phyloP scores from a whole-genome alignment of 1,139 yeast species.

The Meyerozyma smithsonii region DNA sequence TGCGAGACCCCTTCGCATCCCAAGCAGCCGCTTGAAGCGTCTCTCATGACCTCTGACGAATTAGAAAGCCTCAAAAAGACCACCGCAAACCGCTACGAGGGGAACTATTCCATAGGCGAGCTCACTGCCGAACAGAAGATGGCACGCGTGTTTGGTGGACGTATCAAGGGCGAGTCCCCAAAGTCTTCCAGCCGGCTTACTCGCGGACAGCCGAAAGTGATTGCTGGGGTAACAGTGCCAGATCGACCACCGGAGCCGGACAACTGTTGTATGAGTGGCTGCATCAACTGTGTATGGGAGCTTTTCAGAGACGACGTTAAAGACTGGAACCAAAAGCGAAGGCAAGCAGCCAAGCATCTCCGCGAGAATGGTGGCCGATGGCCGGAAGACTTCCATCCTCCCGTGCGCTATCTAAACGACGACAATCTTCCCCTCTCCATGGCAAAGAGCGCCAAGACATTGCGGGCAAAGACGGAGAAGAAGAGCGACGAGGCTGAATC shows the following conservation, averaged over 20 bases:
- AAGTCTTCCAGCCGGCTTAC: slow-evolving; percentile 46
- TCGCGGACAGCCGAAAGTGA: slow-evolving; percentile 36
- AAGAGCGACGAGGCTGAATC: slow-evolving; percentile 27
- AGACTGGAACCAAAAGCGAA: slow-evolving; percentile 67
- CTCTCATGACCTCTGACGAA: background rate
- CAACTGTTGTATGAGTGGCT: slow-evolving; percentile 97
- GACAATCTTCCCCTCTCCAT: slow-evolving; percentile 32
- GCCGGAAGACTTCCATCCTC: slow-evolving; percentile 82
- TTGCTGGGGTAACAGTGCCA: slow-evolving; percentile 78
- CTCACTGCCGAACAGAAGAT: slow-evolving; percentile 47
- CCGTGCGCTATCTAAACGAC: slow-evolving; percentile 31
- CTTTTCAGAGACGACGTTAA: slow-evolving; percentile 79
- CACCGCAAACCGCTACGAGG: slow-evolving; percentile 23
- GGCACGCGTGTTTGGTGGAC: slow-evolving; percentile 51
- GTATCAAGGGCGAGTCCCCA: slow-evolving; percentile 52
- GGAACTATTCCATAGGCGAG: slow-evolving; percentile 35
- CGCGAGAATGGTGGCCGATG: slow-evolving; percentile 52
- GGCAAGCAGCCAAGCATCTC: slow-evolving; percentile 56
- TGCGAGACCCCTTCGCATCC: slow-evolving; percentile 1
- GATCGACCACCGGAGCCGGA: slow-evolving; percentile 83
- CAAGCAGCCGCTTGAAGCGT: background rate
- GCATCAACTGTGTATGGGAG: slow-evolving; percentile 97
- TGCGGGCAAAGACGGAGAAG: slow-evolving; percentile 10
- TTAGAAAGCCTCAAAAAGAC: background rate
- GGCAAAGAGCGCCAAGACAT: slow-evolving; percentile 13